Base-by-base conservation (phyloP, 768 basidiomycete species). In the Melanogaster broomeanus region DNA sequence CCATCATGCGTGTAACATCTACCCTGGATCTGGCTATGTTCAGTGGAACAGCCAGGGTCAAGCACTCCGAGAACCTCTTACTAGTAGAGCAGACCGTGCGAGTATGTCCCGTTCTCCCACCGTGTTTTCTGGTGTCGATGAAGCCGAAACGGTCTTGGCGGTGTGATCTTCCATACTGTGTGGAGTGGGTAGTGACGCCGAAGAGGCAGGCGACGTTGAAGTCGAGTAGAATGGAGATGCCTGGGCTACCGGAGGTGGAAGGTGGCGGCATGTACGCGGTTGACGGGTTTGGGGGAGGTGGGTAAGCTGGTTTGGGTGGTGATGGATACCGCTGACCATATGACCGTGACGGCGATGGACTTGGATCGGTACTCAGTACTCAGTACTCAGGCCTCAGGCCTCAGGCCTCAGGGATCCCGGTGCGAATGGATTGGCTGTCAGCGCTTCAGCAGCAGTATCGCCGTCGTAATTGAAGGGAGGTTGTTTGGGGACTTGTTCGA, bases 131-230 rank as follows among this genome's bases (percentile, higher is more conserved):
- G 25, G 80, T 61, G 37, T 81, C 65, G 30, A 70, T 40, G 58
- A 80, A 58, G 64, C 74, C 28, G 46, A 77, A 58, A 57, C 76
- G 66, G 61, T 83, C 57, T 77, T 77, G 2, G 79, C 77, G 3
- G 71, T 76, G 16, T 72, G 68, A 27, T 82, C 79, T 42, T 80
- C 81, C 52, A 74, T 72, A 27, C 78, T 76, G 1, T 76, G 69
- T 0, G 83, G 84, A 2, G 84, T 85, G 5, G 78, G 77, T 1
- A 83, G 83, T 2, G 83, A 84, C 0, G 75, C 79, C 2, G 84
- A 82, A 1, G 83, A 83, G 0, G 83, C 79, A 1, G 84, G 83
- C 0, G 83, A 85, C 0, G 82, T 74, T 3, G 81, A 74, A 0
- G 69, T 51, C 0, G 83, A 79, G 52, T 77, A 78, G 16, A 75